Base-by-base conservation (phyloP, 257 asterid genomes). In the Voacanga thouarsii region DNA sequence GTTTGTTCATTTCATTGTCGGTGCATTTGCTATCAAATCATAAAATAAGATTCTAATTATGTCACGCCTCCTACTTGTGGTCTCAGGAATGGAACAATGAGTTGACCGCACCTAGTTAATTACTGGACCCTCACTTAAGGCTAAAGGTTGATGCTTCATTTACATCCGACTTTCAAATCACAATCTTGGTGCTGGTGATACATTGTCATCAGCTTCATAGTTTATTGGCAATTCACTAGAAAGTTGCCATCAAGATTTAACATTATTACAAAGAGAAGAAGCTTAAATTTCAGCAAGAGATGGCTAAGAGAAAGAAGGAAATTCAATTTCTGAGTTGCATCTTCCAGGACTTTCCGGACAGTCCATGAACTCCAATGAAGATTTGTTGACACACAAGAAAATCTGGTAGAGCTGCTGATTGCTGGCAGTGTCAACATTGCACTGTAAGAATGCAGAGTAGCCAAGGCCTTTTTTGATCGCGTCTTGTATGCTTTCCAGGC, bases 301-400 rank as follows among this genome's bases (percentile, higher is more conserved):
- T 2, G 33, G 21, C 80, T 16, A 68, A 56, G 88, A 82, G 74
- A 89, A 83, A 0, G 96, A 74, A 79, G 97, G 94, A 59, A 89
- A 92, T 70, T 92, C 94, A 28, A 92, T 80, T 30, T 9, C 69
- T 33, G 88, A 73, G 7, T 90, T 91, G 50, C 97, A 92, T 43
- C 37, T 50, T 50, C 91, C 94, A 57, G 94, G 94, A 18, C 84
- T 45, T 75, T 85, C 75, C 0, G 96, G 96, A 10, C 98, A 93
- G 0, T 87, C 74, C 14, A 90, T 90, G 87, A 93, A 88, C 21
- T 80, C 56, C 0, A 87, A 72, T 6, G 92, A 89, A 53, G 89
- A 81, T 68, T 86, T 78, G 72, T 93, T 92, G 7, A 91, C 93
- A 63, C 98, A 93, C 68, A 91, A 7, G 61, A 88, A 93, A 12